Conservation (phyloP, 352 stramenopile species). For the Phytophthora hibernalis region DNA sequence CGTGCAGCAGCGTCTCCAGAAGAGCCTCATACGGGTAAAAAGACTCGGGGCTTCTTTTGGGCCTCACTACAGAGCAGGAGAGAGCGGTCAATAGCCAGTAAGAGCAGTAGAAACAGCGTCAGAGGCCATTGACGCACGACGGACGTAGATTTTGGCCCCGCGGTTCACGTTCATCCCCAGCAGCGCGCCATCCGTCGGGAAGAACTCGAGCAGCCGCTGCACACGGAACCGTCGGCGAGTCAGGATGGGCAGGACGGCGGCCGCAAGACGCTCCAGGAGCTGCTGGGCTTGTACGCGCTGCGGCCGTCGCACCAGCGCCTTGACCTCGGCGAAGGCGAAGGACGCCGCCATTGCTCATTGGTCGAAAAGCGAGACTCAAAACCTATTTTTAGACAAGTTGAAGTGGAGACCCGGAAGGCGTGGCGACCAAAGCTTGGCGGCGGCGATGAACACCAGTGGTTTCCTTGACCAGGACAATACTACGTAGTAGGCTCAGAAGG, state of each 20-base stretch:
- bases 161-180: slow-evolving; percentile 87
- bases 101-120: not conserved
- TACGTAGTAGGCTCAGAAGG: too few species aligned
- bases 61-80: slow-evolving; percentile 20
- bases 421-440: too few species aligned
- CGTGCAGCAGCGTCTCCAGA: slow-evolving; percentile 76
- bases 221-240: slow-evolving; percentile 62
- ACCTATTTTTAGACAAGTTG: slow-evolving; percentile 15
- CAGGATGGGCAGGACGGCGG: slow-evolving; percentile 65
- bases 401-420: too few species aligned
- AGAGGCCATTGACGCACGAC: slow-evolving; percentile 37
- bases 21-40: slow-evolving; percentile 64
- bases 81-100: not conserved
- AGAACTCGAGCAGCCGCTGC: slow-evolving; percentile 67
- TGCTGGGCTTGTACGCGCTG: slow-evolving; percentile 44
- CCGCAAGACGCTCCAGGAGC: slow-evolving; percentile 58
- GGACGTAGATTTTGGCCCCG: slow-evolving; percentile 76
- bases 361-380: not conserved
- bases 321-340: slow-evolving; percentile 45
- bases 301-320: slow-evolving; percentile 50
- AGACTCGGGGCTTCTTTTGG: slow-evolving; percentile 25
- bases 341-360: slow-evolving; percentile 28
- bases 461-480: too few species aligned
- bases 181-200: slow-evolving; percentile 60
- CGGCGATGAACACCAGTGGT: too few species aligned